Evolutionary conservation across 2,329 filamentous ascomycete genomes (phyloP).

Genomic region (Dendryphion nanum): DNA sequence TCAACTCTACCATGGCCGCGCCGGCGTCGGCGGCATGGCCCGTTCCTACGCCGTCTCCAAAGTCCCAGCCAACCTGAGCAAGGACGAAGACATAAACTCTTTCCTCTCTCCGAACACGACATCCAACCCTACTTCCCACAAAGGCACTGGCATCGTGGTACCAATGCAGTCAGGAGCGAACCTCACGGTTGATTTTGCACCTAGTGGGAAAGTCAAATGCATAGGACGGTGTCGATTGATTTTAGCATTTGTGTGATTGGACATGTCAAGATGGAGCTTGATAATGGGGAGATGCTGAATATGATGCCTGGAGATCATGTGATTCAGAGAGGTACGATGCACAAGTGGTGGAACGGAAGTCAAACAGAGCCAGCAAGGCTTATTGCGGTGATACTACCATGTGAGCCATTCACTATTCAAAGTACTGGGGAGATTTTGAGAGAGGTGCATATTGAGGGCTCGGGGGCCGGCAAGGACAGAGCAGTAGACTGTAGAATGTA

Average conservation of each 20-base stretch:
- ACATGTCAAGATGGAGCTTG: constrained; percentile 14
- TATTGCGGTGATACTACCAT: constrained; percentile 19
- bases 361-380: constrained; percentile 20
- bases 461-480: too few species aligned
- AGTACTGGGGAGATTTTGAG: constrained; percentile 17
- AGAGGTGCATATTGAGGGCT: constrained; percentile 14
- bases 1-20: constrained; percentile 14
- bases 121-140: constrained; percentile 7
- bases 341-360: constrained; percentile 15
- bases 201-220: constrained; percentile 6
- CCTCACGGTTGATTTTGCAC: constrained; percentile 15
- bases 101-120: constrained; percentile 28
- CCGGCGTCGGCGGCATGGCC: constrained; percentile 19
- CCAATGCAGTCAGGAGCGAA: constrained; percentile 9
- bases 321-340: constrained; percentile 21
- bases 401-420: constrained; percentile 19
- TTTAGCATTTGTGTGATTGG: constrained; percentile 19
- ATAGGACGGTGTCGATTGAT: constrained; percentile 13
- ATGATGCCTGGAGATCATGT: constrained; percentile 19
- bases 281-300: constrained; percentile 12
- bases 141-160: constrained; percentile 13
- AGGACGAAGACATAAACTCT: constrained; percentile 40
- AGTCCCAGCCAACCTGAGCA: constrained; percentile 42
- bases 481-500: too few species aligned
- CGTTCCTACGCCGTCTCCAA: constrained; percentile 36